phyloP scores from a whole-genome alignment of 2,329 filamentous ascomycete species.

The Nemania abortiva region DNA sequence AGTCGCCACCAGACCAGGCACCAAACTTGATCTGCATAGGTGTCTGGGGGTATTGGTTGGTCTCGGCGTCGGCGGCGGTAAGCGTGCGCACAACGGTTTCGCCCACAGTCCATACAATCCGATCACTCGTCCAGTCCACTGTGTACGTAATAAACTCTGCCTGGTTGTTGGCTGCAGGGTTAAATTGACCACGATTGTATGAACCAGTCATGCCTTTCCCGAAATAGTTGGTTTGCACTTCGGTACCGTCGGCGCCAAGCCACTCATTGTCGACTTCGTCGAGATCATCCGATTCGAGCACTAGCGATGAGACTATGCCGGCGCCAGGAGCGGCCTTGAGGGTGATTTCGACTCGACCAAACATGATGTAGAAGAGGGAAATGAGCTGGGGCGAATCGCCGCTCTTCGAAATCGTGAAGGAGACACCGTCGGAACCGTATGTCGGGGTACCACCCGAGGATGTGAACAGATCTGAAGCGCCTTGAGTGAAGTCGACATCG shows the following conservation, averaged over 20 bases:
- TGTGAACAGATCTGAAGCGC: conserved; percentile 82
- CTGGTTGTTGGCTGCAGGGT: conserved; percentile 77
- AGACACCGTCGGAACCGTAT: conserved; percentile 81
- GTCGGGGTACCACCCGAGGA: conserved; percentile 74
- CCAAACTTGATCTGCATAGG: conserved; percentile 96
- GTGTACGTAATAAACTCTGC: conserved; percentile 85
- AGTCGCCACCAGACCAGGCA: conserved; percentile 90
- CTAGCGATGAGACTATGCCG: conserved; percentile 92
- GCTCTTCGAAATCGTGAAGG: conserved; percentile 80
- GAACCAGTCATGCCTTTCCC: conserved; percentile 86
- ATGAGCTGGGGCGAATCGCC: conserved; percentile 88
- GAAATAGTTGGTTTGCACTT: conserved; percentile 98
- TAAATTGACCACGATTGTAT: conserved; percentile 90
- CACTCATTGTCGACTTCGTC: conserved; percentile 99
- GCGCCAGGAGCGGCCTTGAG: conserved; percentile 88
- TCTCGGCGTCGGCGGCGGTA: conserved; percentile 74
- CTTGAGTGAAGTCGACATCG: conserved; percentile 84
- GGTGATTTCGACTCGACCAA: conserved; percentile 87
- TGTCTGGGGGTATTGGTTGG: conserved; percentile 88
- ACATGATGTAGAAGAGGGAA: conserved; percentile 99
- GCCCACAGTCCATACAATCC: conserved; percentile 89
- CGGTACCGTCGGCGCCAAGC: conserved; percentile 79
- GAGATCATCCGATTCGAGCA: conserved; percentile 89
- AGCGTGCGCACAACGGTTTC: conserved; percentile 82
- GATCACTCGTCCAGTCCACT: conserved; percentile 88